phyloP scores from a whole-genome alignment of 352 stramenopile genomes.

The Phytophthora multivora region DNA sequence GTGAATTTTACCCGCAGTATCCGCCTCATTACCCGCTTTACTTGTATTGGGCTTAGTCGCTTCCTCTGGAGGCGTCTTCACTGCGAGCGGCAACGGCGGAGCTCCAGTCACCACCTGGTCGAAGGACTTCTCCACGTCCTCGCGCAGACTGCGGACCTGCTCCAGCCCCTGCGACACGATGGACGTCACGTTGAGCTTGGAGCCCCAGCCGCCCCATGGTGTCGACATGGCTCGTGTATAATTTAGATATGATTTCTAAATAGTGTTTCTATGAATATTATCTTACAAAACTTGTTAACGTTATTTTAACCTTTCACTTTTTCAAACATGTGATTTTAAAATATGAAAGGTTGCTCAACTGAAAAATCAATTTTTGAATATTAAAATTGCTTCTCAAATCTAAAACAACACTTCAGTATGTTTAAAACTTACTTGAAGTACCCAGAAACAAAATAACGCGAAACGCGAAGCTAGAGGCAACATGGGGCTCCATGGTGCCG shows the following conservation, averaged over 20 bases:
- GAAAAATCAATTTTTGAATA: no score
- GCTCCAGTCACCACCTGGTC: conserved; percentile 71
- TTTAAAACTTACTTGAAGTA: no score
- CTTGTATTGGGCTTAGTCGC: conserved; percentile 7
- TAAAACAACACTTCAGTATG: no score
- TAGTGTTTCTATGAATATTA: no score
- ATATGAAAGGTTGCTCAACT: no score
- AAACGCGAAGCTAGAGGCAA: background rate
- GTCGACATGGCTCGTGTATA: conserved; percentile 7
- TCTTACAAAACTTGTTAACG: no score
- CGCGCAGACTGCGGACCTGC: conserved; percentile 80
- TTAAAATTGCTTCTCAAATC: no score
- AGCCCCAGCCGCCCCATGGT: conserved; percentile 64
- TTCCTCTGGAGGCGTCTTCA: background rate
- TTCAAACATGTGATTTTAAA: no score
- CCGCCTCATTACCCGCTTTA: background rate
- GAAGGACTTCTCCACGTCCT: conserved; percentile 90
- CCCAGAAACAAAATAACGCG: no score
- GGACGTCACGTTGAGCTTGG: conserved; percentile 79
- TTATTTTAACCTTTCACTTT: no score
- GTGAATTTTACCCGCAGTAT: background rate
- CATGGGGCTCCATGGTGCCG: background rate
- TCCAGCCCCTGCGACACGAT: conserved; percentile 86
- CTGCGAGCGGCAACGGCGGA: conserved; percentile 29
- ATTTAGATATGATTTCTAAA: no score